phyloP scores from a whole-genome alignment of 352 stramenopile genomes.

The Globisporangium megalacanthum region DNA sequence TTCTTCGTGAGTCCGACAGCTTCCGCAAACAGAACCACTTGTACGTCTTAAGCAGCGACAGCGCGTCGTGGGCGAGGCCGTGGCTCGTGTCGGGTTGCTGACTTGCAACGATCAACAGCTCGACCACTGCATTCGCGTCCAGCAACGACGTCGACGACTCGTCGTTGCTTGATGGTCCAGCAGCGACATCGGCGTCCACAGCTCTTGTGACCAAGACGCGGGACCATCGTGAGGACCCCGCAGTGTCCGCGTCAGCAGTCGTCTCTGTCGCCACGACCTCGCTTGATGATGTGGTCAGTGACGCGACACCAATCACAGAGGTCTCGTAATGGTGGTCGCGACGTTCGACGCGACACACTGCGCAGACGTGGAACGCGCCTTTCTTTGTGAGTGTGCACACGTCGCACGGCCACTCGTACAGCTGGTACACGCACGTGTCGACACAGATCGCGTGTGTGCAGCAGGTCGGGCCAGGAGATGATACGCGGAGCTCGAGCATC shows the following conservation, averaged over 20 bases:
- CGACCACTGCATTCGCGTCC: constrained; percentile 32
- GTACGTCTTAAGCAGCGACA: constrained; percentile 65
- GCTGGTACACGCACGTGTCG: constrained; percentile 54
- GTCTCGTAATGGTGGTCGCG: constrained; percentile 12
- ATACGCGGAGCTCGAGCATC: constrained; percentile 71
- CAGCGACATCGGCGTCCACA: too few species aligned
- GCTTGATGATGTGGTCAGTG: background rate
- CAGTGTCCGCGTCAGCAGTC: background rate
- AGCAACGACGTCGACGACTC: constrained; percentile 3
- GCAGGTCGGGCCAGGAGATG: constrained; percentile 68
- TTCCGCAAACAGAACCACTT: constrained; percentile 71
- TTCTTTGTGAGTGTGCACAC: constrained; percentile 68
- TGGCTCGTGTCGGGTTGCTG: constrained; percentile 10
- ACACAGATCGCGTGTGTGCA: constrained; percentile 79
- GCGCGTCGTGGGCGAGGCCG: constrained; percentile 30
- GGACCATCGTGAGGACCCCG: constrained; percentile 70
- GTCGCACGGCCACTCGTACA: constrained; percentile 67
- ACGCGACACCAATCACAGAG: too few species aligned
- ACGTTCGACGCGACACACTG: constrained; percentile 34
- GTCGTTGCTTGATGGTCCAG: background rate
- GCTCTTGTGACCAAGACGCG: constrained; percentile 15
- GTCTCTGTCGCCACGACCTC: too few species aligned
- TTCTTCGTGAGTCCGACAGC: constrained; percentile 60
- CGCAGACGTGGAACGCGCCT: constrained; percentile 38
- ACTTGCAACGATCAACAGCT: constrained; percentile 33